Percentiles rank a stretch among this genome's conserved stretches.
Evolutionary conservation across 192 early-diverging fungal genomes (phyloP).

Genomic region (Entrophospora sp.): DNA sequence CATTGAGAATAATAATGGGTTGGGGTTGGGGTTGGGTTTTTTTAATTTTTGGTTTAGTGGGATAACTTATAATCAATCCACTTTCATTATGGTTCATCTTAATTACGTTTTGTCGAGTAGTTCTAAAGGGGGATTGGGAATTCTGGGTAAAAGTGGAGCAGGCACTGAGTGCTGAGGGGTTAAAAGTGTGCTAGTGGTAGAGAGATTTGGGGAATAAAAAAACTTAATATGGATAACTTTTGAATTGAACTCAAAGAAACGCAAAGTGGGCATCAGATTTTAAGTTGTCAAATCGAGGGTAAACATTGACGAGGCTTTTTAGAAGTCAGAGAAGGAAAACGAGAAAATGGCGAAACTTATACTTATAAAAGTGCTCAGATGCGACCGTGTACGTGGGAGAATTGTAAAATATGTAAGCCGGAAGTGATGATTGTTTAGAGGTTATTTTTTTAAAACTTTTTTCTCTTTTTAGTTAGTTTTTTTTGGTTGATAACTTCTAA

Average conservation of each 20-base stretch:
- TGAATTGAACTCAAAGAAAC: background rate
- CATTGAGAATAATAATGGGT: background rate
- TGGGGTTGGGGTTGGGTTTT: constrained; percentile 2
- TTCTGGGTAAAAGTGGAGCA: background rate
- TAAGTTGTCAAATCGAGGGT: background rate
- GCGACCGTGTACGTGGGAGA: background rate
- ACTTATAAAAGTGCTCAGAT: background rate
- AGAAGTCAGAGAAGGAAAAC: background rate
- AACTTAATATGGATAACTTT: background rate
- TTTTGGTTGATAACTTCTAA: background rate
- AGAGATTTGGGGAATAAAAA: background rate
- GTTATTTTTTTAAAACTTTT: background rate
- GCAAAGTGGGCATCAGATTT: background rate
- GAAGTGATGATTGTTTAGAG: background rate
- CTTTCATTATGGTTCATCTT: background rate
- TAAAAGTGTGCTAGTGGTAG: background rate
- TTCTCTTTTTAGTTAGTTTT: background rate
- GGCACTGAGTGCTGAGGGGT: background rate
- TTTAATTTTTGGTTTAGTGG: background rate
- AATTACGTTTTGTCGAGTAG: background rate
- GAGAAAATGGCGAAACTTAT: background rate
- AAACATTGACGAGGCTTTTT: background rate
- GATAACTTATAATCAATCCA: background rate
- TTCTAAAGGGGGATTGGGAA: background rate
- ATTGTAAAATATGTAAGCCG: background rate